Evolutionary conservation across 345 rosid species (phyloP).

Genomic region (Hypericum perforatum): DNA sequence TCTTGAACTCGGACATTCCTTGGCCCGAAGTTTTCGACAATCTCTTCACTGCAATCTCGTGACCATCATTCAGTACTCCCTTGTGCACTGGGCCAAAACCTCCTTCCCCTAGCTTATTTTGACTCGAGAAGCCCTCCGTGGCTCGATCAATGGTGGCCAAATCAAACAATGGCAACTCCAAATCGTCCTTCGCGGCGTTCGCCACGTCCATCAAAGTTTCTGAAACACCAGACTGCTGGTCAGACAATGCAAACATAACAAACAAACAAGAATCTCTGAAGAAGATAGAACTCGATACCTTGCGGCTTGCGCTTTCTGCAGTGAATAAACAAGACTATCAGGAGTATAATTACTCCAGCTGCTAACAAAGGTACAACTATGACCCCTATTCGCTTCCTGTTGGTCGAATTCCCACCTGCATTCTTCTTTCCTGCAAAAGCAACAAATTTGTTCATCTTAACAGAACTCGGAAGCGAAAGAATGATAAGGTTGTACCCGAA

Average conservation of each 20-base stretch:
- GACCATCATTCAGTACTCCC: neutral
- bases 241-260: neutral
- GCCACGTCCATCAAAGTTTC: constrained; percentile 7
- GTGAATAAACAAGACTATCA: constrained; percentile 2
- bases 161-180: constrained; percentile 3
- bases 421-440: constrained; percentile 4
- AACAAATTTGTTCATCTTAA: no score
- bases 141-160: constrained; percentile 12
- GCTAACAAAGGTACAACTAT: constrained; percentile 1
- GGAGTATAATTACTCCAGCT: constrained; percentile 3
- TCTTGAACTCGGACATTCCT: constrained; percentile 1
- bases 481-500: constrained; percentile 2
- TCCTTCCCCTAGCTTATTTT: constrained; percentile 34
- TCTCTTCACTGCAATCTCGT: neutral
- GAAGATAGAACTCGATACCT: constrained; percentile 5
- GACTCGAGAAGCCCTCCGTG: constrained; percentile 21
- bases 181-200: constrained; percentile 6
- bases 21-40: neutral
- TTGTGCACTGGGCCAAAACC: constrained; percentile 30
- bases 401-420: neutral
- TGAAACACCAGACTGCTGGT: neutral
- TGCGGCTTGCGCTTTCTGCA: constrained; percentile 6
- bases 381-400: constrained; percentile 9
- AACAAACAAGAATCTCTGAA: neutral
- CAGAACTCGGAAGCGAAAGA: neutral